These are phyloP conservation scores for Wilcoxina mikolae DNA, from an alignment of 495 filamentous ascomycete genomes.

Conservation along the genomic window DNA sequence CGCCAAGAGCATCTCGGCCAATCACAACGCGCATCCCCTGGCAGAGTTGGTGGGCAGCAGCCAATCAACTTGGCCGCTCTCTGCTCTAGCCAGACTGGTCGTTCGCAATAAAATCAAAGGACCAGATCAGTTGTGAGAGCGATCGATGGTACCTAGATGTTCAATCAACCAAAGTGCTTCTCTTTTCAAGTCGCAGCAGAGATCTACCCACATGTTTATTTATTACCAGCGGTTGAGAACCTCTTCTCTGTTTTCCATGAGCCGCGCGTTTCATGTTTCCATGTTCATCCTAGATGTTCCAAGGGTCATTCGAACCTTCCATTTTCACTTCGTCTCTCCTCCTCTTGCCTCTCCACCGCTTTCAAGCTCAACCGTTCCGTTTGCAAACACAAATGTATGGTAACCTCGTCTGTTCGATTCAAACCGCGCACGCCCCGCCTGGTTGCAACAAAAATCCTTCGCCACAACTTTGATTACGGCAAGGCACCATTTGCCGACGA, in stretches of 20 bases:
- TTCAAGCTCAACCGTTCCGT: background rate
- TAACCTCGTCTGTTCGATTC: conserved; percentile 1
- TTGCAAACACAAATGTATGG: background rate
- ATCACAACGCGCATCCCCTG: background rate
- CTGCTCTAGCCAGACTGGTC: background rate
- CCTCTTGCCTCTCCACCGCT: background rate
- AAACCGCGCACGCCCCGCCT: background rate
- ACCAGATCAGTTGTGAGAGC: too few relatives aligned
- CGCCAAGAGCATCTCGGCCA: background rate
- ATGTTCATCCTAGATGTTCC: background rate
- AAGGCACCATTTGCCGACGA: background rate
- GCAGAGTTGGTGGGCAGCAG: background rate
- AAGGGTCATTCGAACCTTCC: background rate
- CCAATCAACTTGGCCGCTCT: background rate
- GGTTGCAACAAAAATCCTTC: background rate
- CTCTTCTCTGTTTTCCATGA: too few relatives aligned
- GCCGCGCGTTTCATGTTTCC: background rate
- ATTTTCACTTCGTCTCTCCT: background rate
- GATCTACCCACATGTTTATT: too few relatives aligned
- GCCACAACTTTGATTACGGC: background rate
- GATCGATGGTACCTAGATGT: too few relatives aligned
- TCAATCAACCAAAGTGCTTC: too few relatives aligned
- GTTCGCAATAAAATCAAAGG: background rate
- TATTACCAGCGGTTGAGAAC: too few relatives aligned
- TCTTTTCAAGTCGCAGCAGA: too few relatives aligned